Base-by-base conservation (phyloP, 768 basidiomycete species). In the Suillus brevipes region DNA sequence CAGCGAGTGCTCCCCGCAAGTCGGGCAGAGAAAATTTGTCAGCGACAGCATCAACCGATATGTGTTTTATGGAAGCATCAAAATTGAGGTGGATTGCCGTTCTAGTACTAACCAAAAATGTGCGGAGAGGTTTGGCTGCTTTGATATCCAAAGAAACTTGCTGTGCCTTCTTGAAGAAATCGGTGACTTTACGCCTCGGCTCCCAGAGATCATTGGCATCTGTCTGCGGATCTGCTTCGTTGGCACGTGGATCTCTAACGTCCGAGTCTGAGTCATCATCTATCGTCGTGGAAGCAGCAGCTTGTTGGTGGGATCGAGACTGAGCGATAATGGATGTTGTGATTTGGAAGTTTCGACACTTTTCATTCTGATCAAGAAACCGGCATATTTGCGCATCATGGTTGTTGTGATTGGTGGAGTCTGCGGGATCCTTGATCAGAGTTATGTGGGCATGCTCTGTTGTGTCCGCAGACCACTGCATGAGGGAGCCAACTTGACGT, bases 381-480 rank as follows among this genome's bases (percentile, higher is more conserved):
- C 71, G 68, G 43, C 73, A 76, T 45, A 81, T 80, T 66, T 81
- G 79, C 0, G 72, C 20, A 52, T 63, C 55, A 50, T 66, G 63
- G 45, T 66, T 53, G 52, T 79, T 71, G 62, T 80, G 79, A 10
- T 69, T 73, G 23, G 37, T 59, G 23, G 71, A 42, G 5, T 71
- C 64, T 47, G 75, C 67, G 23, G 78, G 77, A 37, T 74, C 65
- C 62, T 79, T 79, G 65, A 79, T 71, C 20, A 72, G 61, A 7
- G 67, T 68, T 63, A 78, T 77, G 59, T 81, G 75, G 12, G 75
- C 67, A 47, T 74, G 69, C 62, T 81, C 74, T n/a, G 78, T 79
- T 13, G 70, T 63, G 68, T 82, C 75, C 2, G 75, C 74, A 52
- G 77, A 74, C 74, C 74, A 79, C 37, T 66, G 62, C 31, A 66